A percentile compares a stretch with the other conserved stretches of the same genome.
These are phyloP conservation scores for Cryptococcus sp. DNA, from an alignment of 1,284 basidiomycete genomes.

Conservation along the genomic window DNA sequence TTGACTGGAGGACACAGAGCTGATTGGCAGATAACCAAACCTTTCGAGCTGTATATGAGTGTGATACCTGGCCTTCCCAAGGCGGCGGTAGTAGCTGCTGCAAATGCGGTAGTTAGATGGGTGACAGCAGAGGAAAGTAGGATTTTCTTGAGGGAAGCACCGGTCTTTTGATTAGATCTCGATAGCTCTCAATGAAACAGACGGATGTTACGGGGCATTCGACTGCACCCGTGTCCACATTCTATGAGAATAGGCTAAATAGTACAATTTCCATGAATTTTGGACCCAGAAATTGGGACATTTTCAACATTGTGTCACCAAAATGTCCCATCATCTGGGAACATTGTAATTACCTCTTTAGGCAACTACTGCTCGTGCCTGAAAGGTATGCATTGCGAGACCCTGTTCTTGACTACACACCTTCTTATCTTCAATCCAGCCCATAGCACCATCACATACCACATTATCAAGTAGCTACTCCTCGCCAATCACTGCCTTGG, in stretches of 20 bases:
- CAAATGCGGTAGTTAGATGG: constrained; percentile 85
- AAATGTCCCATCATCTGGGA: no score
- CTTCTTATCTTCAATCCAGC: no score
- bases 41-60: constrained; percentile 85
- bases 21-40: constrained; percentile 70
- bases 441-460: no score
- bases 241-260: not conserved
- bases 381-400: no score
- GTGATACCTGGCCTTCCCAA: constrained; percentile 80
- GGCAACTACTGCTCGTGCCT: no score
- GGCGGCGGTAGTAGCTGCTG: constrained; percentile 74
- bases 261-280: not conserved
- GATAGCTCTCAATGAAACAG: not conserved
- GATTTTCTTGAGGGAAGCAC: constrained; percentile 80
- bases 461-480: no score
- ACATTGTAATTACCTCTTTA: no score
- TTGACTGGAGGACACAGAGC: no score
- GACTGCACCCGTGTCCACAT: not conserved
- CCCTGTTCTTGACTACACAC: no score
- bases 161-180: constrained; percentile 60
- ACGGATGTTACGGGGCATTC: not conserved
- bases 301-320: no score
- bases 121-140: constrained; percentile 76
- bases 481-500: no score
- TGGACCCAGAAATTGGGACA: no score